phyloP scores from a whole-genome alignment of 257 asterid species.

The Capsicum pubescens region DNA sequence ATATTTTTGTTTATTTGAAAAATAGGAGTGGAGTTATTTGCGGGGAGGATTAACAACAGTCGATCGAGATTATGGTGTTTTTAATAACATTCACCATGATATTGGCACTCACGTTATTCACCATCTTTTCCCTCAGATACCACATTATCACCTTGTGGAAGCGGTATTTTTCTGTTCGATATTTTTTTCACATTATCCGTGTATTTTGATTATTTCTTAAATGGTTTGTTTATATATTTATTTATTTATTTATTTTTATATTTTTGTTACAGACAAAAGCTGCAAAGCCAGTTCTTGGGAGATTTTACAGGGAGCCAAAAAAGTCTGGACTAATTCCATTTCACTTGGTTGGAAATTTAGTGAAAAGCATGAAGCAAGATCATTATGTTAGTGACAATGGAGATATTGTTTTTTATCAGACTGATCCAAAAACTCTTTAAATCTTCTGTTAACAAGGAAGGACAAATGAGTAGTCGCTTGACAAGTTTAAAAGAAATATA shows the following conservation, averaged over 20 bases:
- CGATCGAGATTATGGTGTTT: slow-evolving; percentile 80
- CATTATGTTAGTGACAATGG: slow-evolving; percentile 81
- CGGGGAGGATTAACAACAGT: slow-evolving; percentile 88
- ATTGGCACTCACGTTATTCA: slow-evolving; percentile 91
- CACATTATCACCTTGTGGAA: slow-evolving; percentile 79
- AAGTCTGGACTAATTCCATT: slow-evolving; percentile 74
- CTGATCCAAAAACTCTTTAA: slow-evolving; percentile 45
- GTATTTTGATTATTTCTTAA: no score
- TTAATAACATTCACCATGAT: slow-evolving; percentile 82
- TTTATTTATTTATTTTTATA: no score
- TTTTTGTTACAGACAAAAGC: slow-evolving; percentile 61
- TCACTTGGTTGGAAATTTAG: slow-evolving; percentile 57
- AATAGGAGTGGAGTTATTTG: slow-evolving; percentile 86
- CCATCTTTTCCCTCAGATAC: slow-evolving; percentile 92
- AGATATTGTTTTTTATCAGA: slow-evolving; percentile 75
- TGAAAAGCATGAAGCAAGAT: slow-evolving; percentile 61
- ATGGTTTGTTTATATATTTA: no score
- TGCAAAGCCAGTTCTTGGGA: slow-evolving; percentile 68
- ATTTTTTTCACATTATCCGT: no score
- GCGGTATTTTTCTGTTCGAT: slow-evolving; percentile 53
- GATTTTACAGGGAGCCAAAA: slow-evolving; percentile 75
- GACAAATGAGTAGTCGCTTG: neutral
- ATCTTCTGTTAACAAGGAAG: neutral
- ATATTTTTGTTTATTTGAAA: neutral
- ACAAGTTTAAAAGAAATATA: neutral